Evolutionary conservation across 106 monocot genomes (phyloP).

Genomic region (Dactylorhiza incarnata): DNA sequence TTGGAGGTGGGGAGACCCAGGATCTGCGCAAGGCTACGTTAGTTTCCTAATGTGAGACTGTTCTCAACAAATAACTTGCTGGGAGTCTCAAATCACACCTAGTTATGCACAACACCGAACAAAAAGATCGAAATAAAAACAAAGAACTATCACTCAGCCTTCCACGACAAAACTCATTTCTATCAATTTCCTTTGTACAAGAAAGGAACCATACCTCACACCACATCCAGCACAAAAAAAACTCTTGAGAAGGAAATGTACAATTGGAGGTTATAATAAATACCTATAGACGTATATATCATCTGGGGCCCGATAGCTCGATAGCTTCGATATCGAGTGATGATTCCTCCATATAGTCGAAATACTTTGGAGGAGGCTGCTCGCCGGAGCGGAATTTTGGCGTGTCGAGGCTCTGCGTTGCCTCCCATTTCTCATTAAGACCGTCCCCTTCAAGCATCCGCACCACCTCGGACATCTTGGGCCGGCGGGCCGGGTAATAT

Average conservation of each 20-base stretch:
- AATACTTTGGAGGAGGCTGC: slow-evolving; percentile 34
- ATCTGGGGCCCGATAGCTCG: slow-evolving; percentile 95
- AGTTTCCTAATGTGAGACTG: too few relatives aligned
- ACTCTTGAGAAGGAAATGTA: neutral
- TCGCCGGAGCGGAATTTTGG: slow-evolving; percentile 44
- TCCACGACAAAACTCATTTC: slow-evolving; percentile 4
- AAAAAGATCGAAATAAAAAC: too few relatives aligned
- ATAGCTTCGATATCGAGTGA: slow-evolving; percentile 68
- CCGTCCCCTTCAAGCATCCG: slow-evolving; percentile 96
- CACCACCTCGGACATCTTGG: slow-evolving; percentile 94
- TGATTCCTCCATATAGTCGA: slow-evolving; percentile 63
- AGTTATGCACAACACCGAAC: too few relatives aligned
- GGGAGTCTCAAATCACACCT: too few relatives aligned
- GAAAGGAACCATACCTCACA: neutral
- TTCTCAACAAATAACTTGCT: too few relatives aligned
- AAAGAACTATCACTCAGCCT: too few relatives aligned
- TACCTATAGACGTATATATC: slow-evolving; percentile 9
- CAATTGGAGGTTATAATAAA: neutral
- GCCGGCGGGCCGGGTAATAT: slow-evolving; percentile 66
- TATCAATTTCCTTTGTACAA: slow-evolving; percentile 7
- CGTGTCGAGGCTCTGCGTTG: slow-evolving; percentile 48
- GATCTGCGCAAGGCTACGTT: too few relatives aligned
- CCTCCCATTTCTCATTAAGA: slow-evolving; percentile 88
- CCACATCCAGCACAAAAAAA: neutral
- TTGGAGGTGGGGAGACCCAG: too few relatives aligned